These are phyloP conservation scores for Apiospora koreana DNA, from an alignment of 2,329 filamentous ascomycete genomes.

Conservation along the genomic window DNA sequence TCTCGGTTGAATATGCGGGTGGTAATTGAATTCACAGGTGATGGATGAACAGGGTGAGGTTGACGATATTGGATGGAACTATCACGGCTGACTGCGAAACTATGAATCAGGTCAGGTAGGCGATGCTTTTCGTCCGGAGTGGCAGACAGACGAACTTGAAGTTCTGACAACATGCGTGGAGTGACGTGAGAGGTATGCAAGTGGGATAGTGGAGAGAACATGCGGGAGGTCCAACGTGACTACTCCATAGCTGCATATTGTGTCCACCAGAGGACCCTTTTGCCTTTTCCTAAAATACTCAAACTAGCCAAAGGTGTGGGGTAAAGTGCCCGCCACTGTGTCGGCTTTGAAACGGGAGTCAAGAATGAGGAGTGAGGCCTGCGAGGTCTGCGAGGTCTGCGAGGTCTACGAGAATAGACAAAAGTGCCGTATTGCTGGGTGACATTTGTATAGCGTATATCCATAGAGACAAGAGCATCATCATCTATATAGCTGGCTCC, in stretches of 20 bases:
- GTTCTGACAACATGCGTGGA: neutral
- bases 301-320: neutral
- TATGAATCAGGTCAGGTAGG: conserved; percentile 1
- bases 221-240: neutral
- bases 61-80: neutral
- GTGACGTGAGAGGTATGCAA: neutral
- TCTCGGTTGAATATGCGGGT: neutral
- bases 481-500: neutral
- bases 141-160: neutral
- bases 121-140: neutral
- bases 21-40: neutral
- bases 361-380: neutral
- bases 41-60: neutral
- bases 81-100: neutral
- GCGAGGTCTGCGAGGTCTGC: no score
- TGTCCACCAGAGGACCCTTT: neutral
- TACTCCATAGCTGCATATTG: conserved; percentile 1
- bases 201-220: neutral
- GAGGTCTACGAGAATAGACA: neutral
- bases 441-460: neutral
- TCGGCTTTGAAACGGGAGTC: neutral
- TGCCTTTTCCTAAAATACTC: neutral
- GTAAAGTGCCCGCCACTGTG: neutral
- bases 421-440: neutral
- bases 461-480: neutral